These are phyloP conservation scores for Teunomyces barrocoloradensis DNA, from an alignment of 805 yeast genomes.

Conservation along the genomic window DNA sequence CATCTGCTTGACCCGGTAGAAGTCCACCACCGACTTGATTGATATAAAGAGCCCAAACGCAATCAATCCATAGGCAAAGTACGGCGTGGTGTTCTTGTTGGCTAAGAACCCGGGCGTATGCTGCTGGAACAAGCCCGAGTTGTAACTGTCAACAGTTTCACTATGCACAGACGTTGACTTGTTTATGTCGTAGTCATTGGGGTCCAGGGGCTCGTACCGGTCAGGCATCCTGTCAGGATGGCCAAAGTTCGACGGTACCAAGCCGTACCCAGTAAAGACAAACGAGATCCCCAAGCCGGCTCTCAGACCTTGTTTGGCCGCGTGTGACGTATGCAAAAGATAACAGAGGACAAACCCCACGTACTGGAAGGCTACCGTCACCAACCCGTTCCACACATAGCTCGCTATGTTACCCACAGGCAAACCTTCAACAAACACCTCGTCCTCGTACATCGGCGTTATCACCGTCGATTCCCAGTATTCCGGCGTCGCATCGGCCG, in stretches of 20 bases:
- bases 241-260: constrained; percentile 41
- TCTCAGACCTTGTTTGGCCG: constrained; percentile 92
- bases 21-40: constrained; percentile 68
- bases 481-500: constrained; percentile 91
- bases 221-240: constrained; percentile 32
- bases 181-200: constrained; percentile 32
- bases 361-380: constrained; percentile 88
- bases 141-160: constrained; percentile 26
- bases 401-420: constrained; percentile 93
- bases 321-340: constrained; percentile 91
- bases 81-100: constrained; percentile 47
- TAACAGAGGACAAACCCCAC: constrained; percentile 91
- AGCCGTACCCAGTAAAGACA: constrained; percentile 55
- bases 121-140: constrained; percentile 24
- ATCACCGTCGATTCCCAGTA: constrained; percentile 92
- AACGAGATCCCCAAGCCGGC: constrained; percentile 88
- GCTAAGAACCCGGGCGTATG: constrained; percentile 27
- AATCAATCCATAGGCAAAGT: constrained; percentile 61
- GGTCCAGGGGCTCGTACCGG: constrained; percentile 31
- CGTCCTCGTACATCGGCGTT: constrained; percentile 79
- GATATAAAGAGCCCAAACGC: constrained; percentile 66
- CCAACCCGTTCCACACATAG: constrained; percentile 85
- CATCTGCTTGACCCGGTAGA: constrained; percentile 70
- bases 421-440: constrained; percentile 88
- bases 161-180: constrained; percentile 27